Evolutionary conservation across 768 basidiomycete genomes (phyloP).

Genomic region (Mycena haematopus): DNA sequence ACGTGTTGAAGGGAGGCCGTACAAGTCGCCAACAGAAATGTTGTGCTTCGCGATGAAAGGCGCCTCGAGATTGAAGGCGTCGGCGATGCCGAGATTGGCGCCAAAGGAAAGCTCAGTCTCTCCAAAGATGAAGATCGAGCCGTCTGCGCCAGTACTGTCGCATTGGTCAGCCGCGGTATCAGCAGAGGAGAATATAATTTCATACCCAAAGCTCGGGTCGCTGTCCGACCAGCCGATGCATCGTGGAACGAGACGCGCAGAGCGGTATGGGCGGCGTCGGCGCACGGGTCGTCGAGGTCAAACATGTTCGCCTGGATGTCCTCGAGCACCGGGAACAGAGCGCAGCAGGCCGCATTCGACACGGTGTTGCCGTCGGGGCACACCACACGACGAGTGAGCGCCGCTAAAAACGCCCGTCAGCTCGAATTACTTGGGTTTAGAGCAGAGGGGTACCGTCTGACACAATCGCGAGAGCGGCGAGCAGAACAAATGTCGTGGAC

Average conservation of each 20-base stretch:
- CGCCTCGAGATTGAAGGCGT: conserved; percentile 37
- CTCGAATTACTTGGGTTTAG: no score
- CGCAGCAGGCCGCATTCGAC: conserved; percentile 28
- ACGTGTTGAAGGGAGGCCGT: conserved; percentile 7
- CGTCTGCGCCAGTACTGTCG: conserved; percentile 34
- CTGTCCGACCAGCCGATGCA: conserved; percentile 26
- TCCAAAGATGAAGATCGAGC: conserved; percentile 45
- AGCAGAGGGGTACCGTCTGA: no score
- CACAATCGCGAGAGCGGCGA: no score
- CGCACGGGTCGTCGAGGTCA: conserved; percentile 22
- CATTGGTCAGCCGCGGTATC: no score
- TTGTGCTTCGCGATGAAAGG: conserved; percentile 37
- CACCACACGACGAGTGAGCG: conserved; percentile 23
- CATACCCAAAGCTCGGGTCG: conserved; percentile 3
- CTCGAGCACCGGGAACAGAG: conserved; percentile 20
- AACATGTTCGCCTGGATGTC: conserved; percentile 27
- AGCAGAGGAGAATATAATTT: not conserved
- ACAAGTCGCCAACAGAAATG: conserved; percentile 45
- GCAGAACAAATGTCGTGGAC: no score
- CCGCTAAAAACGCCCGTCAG: not conserved
- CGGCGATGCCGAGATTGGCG: conserved; percentile 42
- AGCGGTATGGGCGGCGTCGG: conserved; percentile 10
- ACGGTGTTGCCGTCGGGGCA: conserved; percentile 30
- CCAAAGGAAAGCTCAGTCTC: conserved; percentile 41
- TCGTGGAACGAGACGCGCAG: conserved; percentile 25